Evolutionary conservation across 2,329 filamentous ascomycete genomes (phyloP), one percentile per base, ranked within the genome.

Genomic region (Chaetomium sp.): DNA sequence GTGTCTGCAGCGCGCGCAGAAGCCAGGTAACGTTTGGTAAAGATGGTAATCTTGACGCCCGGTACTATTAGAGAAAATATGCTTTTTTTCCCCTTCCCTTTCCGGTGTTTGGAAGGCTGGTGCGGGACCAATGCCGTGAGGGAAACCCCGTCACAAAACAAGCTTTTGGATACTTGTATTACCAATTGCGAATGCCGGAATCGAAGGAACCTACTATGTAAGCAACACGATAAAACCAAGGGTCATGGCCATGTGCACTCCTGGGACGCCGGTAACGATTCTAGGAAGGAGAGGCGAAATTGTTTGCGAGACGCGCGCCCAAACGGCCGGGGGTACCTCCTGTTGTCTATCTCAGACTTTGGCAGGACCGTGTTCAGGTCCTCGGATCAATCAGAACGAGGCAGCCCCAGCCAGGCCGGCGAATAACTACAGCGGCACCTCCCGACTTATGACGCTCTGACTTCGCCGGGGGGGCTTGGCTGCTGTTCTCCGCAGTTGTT

Each of bases 331-430:
- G 29, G 33, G 47, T 60, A 54, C 47, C 60, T 63, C 60, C 21
- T 65, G 60, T 70, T n/a, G 38, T 42, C 63, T 65, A 66, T 58
- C 66, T 53, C 64, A 45, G 55, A 65, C 63, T 54, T 51, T 56
- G 60, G 47, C 31, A 23, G 49, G 55, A 54, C 38, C 51, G 29
- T 38, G 63, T 54, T 47, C 23, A 63, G 33, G 13, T 45, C 25
- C 45, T 53, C 23, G 54, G 54, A 27, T 69, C 66, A 65, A 66
- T 68, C 60, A 63, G 62, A 62, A 62, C 64, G 45, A 27, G 56
- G 61, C 42, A 62, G 53, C 60, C 60, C 55, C 38, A 64, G 55
- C 27, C 38, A 27, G 51, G 53, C 49, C 31, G 60, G 59, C 51
- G 53, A 57, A 25, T 38, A 33, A 12, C 42, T 16, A 19, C 23